Percentiles rank a stretch among this genome's conserved stretches.
phyloP scores from a whole-genome alignment of 768 basidiomycete species.

The Suillus occidentalis region DNA sequence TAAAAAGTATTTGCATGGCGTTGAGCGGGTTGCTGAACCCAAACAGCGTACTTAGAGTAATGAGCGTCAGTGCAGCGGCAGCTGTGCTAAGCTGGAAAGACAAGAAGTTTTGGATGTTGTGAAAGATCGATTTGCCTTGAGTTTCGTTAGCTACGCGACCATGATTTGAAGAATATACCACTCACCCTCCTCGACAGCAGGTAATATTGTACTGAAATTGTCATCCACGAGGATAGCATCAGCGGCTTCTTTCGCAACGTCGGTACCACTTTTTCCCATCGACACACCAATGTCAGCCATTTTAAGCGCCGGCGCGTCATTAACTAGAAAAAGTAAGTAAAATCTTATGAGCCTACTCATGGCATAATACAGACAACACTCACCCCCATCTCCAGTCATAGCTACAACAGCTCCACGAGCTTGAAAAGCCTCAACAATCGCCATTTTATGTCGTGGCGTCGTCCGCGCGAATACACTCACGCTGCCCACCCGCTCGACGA shows the following conservation, averaged over 20 bases:
- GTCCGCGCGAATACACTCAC: constrained; percentile 93
- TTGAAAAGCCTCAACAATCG: constrained; percentile 94
- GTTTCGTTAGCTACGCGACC: constrained; percentile 5
- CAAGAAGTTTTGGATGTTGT: constrained; percentile 98
- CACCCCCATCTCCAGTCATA: constrained; percentile 97
- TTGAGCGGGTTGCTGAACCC: constrained; percentile 91
- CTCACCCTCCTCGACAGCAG: constrained; percentile 90
- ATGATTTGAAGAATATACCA: neutral
- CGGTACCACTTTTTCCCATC: constrained; percentile 98
- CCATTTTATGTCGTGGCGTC: constrained; percentile 97
- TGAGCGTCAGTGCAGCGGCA: constrained; percentile 92
- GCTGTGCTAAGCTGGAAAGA: constrained; percentile 97
- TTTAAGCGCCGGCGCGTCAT: constrained; percentile 95
- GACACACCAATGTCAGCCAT: constrained; percentile 98
- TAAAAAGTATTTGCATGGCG: constrained; percentile 99
- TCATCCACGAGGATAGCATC: constrained; percentile 97
- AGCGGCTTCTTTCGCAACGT: constrained; percentile 97
- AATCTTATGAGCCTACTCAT: neutral
- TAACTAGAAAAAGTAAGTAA: constrained; percentile 50
- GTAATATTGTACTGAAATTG: constrained; percentile 92
- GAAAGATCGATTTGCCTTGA: constrained; percentile 93
- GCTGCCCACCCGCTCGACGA: constrained; percentile 77
- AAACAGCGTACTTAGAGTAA: constrained; percentile 91
- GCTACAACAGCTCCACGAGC: constrained; percentile 86
- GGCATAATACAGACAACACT: constrained; percentile 23